Conservation (phyloP, 148 eudicot genomes). For the Rhododendron henanense region DNA sequence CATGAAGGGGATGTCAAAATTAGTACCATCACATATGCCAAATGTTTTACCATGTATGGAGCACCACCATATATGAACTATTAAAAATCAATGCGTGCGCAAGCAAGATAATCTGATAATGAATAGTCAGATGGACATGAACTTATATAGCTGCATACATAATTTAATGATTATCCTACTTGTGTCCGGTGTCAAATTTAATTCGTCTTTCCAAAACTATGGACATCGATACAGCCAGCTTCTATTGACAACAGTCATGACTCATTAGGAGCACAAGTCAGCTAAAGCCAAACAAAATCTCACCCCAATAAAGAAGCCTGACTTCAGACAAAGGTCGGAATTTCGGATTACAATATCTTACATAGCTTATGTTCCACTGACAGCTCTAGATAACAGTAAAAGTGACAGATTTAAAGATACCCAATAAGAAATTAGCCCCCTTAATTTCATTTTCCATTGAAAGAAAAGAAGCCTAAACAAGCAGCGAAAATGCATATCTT, state of each 20-base stretch:
- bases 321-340: background rate
- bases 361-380: background rate
- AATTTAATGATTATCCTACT: background rate
- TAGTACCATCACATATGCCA: background rate
- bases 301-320: background rate
- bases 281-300: background rate
- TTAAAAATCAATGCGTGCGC: background rate
- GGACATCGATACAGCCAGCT: background rate
- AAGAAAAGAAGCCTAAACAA: background rate
- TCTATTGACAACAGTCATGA: background rate
- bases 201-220: background rate
- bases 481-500: background rate
- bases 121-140: background rate
- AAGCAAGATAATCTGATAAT: background rate
- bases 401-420: too few relatives aligned
- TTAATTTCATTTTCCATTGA: background rate
- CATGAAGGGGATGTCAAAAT: background rate
- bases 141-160: background rate
- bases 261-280: conserved; percentile 3
- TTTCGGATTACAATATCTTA: background rate
- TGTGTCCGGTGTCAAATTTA: background rate
- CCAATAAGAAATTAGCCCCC: background rate
- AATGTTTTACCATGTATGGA: background rate
- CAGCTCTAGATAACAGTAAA: background rate
- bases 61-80: background rate